Conservation (phyloP, 805 yeast species). For the Metschnikowia noctiluminum region DNA sequence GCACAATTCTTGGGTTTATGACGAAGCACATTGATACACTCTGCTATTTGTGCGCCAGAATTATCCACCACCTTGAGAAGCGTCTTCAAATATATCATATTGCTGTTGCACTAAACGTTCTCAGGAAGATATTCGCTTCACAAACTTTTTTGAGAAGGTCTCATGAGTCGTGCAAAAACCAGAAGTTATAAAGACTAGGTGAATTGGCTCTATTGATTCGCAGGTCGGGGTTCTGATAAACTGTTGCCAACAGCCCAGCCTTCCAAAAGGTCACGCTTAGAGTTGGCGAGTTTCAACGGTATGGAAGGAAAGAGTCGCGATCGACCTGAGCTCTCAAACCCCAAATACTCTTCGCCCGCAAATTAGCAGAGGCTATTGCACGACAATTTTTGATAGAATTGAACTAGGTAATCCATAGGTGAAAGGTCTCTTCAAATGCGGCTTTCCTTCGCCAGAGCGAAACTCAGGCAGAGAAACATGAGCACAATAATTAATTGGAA, state of each 20-base stretch:
- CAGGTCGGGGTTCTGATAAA: too few species aligned
- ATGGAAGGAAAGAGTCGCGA: too few species aligned
- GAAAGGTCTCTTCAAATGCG: not conserved
- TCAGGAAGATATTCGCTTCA: not conserved
- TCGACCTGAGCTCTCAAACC: too few species aligned
- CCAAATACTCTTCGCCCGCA: too few species aligned
- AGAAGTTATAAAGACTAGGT: not conserved
- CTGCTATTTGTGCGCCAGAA: conserved; percentile 92
- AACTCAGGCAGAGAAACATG: conserved; percentile 1
- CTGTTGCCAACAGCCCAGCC: too few species aligned
- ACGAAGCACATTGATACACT: conserved; percentile 91
- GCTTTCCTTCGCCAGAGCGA: not conserved
- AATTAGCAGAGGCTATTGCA: too few species aligned
- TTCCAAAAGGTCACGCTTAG: too few species aligned
- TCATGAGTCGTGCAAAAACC: conserved; percentile 12
- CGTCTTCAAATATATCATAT: conserved; percentile 86
- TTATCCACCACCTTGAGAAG: conserved; percentile 89
- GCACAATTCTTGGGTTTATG: conserved; percentile 85
- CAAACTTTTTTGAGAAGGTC: conserved; percentile 5
- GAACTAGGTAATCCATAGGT: not conserved
- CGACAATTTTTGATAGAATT: too few species aligned
- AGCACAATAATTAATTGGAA: conserved; percentile 26
- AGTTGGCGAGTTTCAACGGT: too few species aligned
- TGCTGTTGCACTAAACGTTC: not conserved
- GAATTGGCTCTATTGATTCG: not conserved